These are phyloP conservation scores for Cyphellophora attinorum DNA, from an alignment of 2,329 filamentous ascomycete genomes.

Conservation along the genomic window DNA sequence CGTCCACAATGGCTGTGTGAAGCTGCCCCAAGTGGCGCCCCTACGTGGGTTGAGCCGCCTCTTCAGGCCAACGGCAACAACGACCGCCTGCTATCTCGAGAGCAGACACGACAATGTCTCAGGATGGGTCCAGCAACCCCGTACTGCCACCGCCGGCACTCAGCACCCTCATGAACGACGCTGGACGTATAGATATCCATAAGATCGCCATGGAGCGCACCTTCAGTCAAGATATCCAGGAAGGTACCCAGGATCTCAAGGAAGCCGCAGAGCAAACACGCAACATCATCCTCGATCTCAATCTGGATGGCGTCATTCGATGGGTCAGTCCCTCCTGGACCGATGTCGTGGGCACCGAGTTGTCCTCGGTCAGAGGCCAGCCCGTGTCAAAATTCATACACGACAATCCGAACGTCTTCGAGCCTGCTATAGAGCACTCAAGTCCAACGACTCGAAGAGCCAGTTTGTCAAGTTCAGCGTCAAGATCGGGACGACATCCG, in stretches of 20 bases:
- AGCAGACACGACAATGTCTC: slow-evolving; percentile 32
- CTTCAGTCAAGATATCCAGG: slow-evolving; percentile 80
- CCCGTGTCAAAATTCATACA: slow-evolving; percentile 73
- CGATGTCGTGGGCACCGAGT: slow-evolving; percentile 75
- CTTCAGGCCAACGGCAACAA: too few species aligned
- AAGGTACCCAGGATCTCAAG: slow-evolving; percentile 86
- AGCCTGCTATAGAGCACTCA: slow-evolving; percentile 78
- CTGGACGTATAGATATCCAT: slow-evolving; percentile 20
- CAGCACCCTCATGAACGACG: slow-evolving; percentile 33
- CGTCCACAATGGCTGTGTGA: neutral
- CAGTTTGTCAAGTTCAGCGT: slow-evolving; percentile 78
- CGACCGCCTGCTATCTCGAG: neutral
- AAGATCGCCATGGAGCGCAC: slow-evolving; percentile 45
- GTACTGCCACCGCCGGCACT: slow-evolving; percentile 35
- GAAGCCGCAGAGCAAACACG: slow-evolving; percentile 93
- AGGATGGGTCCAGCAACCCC: slow-evolving; percentile 26
- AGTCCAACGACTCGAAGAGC: slow-evolving; percentile 85
- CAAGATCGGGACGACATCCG: slow-evolving; percentile 58
- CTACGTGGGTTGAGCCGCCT: neutral
- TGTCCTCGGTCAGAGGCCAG: slow-evolving; percentile 63
- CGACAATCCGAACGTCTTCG: slow-evolving; percentile 70
- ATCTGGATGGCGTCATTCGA: slow-evolving; percentile 78
- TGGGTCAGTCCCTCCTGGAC: slow-evolving; percentile 97
- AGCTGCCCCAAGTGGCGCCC: neutral
- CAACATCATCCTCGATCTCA: slow-evolving; percentile 91